Conservation (phyloP, 306 rosid species). For the Vigna trinervia region DNA sequence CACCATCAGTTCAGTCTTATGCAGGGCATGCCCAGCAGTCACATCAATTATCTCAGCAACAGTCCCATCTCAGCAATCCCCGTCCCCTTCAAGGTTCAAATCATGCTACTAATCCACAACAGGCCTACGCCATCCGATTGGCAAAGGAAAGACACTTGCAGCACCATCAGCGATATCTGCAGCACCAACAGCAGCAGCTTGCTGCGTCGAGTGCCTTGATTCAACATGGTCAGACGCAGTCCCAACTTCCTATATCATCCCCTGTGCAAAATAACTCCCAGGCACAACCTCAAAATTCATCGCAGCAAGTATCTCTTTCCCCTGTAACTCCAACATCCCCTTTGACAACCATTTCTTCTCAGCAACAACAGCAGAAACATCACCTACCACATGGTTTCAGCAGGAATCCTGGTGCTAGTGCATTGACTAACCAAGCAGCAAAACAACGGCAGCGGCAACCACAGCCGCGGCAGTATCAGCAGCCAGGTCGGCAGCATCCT, state of each 20-base stretch:
- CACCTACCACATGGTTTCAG: slow-evolving; percentile 75
- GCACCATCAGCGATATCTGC: slow-evolving; percentile 72
- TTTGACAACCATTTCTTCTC: slow-evolving; percentile 71
- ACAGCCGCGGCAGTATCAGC: slow-evolving; percentile 81
- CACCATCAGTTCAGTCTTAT: slow-evolving; percentile 73
- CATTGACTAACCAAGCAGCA: slow-evolving; percentile 67
- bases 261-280: slow-evolving; percentile 74
- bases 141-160: slow-evolving; percentile 84
- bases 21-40: slow-evolving; percentile 82
- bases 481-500: slow-evolving; percentile 90
- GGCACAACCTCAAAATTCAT: slow-evolving; percentile 67
- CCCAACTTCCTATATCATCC: slow-evolving; percentile 77
- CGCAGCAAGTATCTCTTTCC: slow-evolving; percentile 68
- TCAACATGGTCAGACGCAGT: slow-evolving; percentile 69
- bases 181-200: slow-evolving; percentile 79
- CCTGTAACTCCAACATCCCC: slow-evolving; percentile 76
- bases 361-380: slow-evolving; percentile 89
- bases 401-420: slow-evolving; percentile 75
- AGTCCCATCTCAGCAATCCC: slow-evolving; percentile 69
- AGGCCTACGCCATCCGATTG: slow-evolving; percentile 68
- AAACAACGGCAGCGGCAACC: slow-evolving; percentile 80
- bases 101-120: slow-evolving; percentile 69
- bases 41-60: slow-evolving; percentile 81
- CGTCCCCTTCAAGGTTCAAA: slow-evolving; percentile 84
- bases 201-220: slow-evolving; percentile 68